phyloP scores from a whole-genome alignment of 2,329 filamentous ascomycete genomes.

The Claviceps humidiphila region DNA sequence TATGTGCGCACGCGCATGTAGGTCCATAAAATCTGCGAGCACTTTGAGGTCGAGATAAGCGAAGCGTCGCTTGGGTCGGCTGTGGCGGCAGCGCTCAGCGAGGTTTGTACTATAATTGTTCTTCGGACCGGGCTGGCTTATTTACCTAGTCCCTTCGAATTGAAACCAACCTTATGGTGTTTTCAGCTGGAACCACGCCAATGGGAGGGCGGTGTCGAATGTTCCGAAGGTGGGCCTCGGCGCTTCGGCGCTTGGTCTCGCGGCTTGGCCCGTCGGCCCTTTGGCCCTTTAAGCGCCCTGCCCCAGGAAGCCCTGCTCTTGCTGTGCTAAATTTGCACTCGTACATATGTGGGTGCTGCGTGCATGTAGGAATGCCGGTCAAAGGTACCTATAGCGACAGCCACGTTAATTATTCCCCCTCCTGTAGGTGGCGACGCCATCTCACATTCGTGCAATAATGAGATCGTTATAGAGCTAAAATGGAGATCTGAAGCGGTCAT shows the following conservation, averaged over 20 bases:
- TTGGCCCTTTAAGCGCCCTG: background rate
- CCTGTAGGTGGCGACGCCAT: too few species aligned
- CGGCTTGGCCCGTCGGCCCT: constrained; percentile 3
- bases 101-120: background rate
- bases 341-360: background rate
- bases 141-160: background rate
- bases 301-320: background rate
- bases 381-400: too few species aligned
- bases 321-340: background rate
- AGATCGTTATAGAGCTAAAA: too few species aligned
- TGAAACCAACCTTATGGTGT: background rate
- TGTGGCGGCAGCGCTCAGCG: background rate
- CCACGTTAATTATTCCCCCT: too few species aligned
- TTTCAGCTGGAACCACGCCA: background rate
- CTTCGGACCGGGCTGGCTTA: background rate
- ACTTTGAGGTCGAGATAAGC: background rate
- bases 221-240: background rate
- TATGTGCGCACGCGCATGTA: background rate
- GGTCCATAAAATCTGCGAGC: background rate
- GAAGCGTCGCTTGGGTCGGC: background rate
- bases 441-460: too few species aligned
- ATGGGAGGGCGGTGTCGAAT: background rate
- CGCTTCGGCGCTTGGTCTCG: background rate
- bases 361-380: background rate
- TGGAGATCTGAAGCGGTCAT: too few species aligned